A percentile compares a stretch with the other conserved stretches of the same genome.
Evolutionary conservation across 2,329 filamentous ascomycete genomes (phyloP).

Genomic region (Hyphodiscus sp.): DNA sequence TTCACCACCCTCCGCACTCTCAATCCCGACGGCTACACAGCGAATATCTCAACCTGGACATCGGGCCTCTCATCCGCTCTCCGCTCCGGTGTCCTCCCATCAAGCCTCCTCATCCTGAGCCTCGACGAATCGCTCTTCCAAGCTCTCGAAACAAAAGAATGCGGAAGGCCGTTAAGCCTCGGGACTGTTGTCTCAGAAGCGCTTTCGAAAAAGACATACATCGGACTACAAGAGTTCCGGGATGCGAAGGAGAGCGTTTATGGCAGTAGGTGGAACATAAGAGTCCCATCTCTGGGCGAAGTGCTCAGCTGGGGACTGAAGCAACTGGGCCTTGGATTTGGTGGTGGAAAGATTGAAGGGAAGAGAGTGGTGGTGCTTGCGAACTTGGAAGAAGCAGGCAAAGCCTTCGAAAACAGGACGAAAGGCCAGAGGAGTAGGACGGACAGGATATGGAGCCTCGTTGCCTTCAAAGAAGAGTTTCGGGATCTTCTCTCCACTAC

Average conservation of each 20-base stretch:
- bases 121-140: slow-evolving; percentile 52
- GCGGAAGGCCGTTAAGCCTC: slow-evolving; percentile 74
- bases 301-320: slow-evolving; percentile 70
- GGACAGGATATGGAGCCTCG: slow-evolving; percentile 61
- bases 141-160: slow-evolving; percentile 68
- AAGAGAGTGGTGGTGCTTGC: slow-evolving; percentile 60
- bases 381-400: slow-evolving; percentile 54
- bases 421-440: slow-evolving; percentile 43
- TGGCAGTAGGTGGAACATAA: slow-evolving; percentile 59
- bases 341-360: slow-evolving; percentile 45
- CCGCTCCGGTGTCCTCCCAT: slow-evolving; percentile 46
- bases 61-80: slow-evolving; percentile 65
- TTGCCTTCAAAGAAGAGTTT: slow-evolving; percentile 57
- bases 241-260: slow-evolving; percentile 64
- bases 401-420: slow-evolving; percentile 43
- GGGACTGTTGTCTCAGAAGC: slow-evolving; percentile 73
- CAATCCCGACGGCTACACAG: slow-evolving; percentile 79
- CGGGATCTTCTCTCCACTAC: slow-evolving; percentile 39
- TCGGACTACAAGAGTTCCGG: slow-evolving; percentile 66
- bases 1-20: slow-evolving; percentile 67
- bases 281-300: slow-evolving; percentile 51
- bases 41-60: slow-evolving; percentile 76
- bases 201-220: slow-evolving; percentile 58
- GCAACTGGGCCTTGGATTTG: slow-evolving; percentile 57
- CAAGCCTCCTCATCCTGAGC: slow-evolving; percentile 58